phyloP scores from a whole-genome alignment of 208 protist species.

The Trypanosoma boissoni region DNA sequence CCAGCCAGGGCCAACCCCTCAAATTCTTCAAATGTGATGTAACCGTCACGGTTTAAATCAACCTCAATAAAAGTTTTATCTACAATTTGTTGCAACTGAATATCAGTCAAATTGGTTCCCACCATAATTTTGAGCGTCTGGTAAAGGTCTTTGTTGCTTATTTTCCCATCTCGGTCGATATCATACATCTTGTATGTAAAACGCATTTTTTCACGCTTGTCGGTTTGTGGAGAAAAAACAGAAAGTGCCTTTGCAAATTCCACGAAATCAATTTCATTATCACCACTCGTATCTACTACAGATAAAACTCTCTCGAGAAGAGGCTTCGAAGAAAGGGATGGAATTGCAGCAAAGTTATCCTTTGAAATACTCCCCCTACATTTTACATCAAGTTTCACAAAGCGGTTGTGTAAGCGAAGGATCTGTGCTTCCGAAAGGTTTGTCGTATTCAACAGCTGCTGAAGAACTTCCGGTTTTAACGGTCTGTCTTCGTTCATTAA shows the following conservation, averaged over 20 bases:
- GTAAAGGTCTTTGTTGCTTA: conserved; percentile 93
- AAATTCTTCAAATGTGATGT: conserved; percentile 93
- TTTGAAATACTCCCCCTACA: conserved; percentile 64
- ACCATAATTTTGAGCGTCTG: conserved; percentile 93
- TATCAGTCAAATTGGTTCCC: conserved; percentile 82
- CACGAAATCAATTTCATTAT: conserved; percentile 76
- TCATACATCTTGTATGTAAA: conserved; percentile 96
- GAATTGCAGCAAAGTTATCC: conserved; percentile 68
- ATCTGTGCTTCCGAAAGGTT: conserved; percentile 84
- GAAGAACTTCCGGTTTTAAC: conserved; percentile 56
- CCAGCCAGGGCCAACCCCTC: conserved; percentile 57
- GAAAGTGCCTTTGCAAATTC: conserved; percentile 84
- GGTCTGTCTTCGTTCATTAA: conserved; percentile 35
- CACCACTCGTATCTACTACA: conserved; percentile 74
- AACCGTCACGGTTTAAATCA: conserved; percentile 88
- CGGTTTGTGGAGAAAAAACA: conserved; percentile 68
- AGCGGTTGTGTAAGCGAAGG: conserved; percentile 78
- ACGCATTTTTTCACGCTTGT: conserved; percentile 77
- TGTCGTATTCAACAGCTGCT: conserved; percentile 61
- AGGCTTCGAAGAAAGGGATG: conserved; percentile 79
- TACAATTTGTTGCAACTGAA: conserved; percentile 94
- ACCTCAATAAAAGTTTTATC: conserved; percentile 95
- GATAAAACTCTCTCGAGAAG: conserved; percentile 78
- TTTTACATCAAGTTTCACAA: conserved; percentile 76
- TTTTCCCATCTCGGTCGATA: conserved; percentile 92